Evolutionary conservation across 2,329 filamentous ascomycete genomes (phyloP), one percentile per base, ranked within the genome.

Genomic region (Neonectria hederae): DNA sequence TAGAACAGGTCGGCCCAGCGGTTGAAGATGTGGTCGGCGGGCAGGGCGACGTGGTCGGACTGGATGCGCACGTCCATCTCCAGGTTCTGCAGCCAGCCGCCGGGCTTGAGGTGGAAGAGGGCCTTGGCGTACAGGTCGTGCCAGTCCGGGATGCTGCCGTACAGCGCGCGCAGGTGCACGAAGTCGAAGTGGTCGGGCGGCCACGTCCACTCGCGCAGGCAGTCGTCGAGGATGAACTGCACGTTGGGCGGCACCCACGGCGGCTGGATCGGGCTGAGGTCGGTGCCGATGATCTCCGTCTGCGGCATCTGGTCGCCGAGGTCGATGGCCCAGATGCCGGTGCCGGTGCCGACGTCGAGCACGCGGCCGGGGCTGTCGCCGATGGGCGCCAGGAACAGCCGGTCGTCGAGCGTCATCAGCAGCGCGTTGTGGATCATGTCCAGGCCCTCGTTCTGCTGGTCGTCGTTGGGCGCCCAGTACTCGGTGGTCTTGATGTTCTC

Each of bases 111-210:
- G 63, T 87, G 83, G 58, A 77, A 76, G 65, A 78, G 86, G 0
- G 83, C 76, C 62, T 87, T 84, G 13, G 75, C 75, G 63, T 90
- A 83, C 8, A 91, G 77, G 11, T 82, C 76, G 21, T 81, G 79
- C 79, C 88, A 91, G 68, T 88, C 83, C 1, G 80, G 76, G 66
- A 90, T 84, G 52, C 83, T 82, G 21, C 89, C 89, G 2, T 82
- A 79, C 72, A 91, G 79, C 62, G 86, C 59, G 5, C 86, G 83
- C 2, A 86, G 83, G 75, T 90, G 88, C 62, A 91, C 83, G 63
- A 85, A 85, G 75, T 90, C 87, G 70, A 89, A 83, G 67, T 82
- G 72, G 45, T 82, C 72, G 4, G 76, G 71, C 19, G 72, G 63
- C 65, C 67, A 74, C 0, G 85, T 79, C 87, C 87, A 89, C 0